Conservation (phyloP, 768 basidiomycete species). For the Pisolithus microcarpus region DNA sequence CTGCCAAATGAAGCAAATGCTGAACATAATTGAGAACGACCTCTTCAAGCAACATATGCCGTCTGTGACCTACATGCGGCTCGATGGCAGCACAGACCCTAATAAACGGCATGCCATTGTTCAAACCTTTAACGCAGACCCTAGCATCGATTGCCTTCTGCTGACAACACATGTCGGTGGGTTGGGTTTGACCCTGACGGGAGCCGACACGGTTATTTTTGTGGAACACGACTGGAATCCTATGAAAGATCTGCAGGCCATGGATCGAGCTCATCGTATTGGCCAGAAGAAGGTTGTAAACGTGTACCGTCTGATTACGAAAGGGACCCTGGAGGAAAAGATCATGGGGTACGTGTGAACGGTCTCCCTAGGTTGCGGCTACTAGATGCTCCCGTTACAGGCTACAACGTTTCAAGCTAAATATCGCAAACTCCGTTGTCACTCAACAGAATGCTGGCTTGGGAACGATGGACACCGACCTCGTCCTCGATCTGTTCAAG, state of each 20-base stretch:
- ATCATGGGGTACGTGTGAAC: constrained; percentile 85
- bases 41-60: constrained; percentile 92
- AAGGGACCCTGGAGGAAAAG: constrained; percentile 96
- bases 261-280: constrained; percentile 97
- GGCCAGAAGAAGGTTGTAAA: constrained; percentile 99
- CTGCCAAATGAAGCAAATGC: constrained; percentile 99
- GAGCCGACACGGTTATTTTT: constrained; percentile 98
- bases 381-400: constrained; percentile 34
- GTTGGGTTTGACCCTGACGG: constrained; percentile 90
- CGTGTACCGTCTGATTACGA: constrained; percentile 94
- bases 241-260: constrained; percentile 98
- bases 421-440: constrained; percentile 94
- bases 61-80: constrained; percentile 94
- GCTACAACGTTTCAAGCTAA: constrained; percentile 96
- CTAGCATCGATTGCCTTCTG: constrained; percentile 92
- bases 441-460: constrained; percentile 96
- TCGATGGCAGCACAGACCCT: constrained; percentile 89
- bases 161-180: constrained; percentile 97
- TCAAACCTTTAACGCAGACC: constrained; percentile 96
- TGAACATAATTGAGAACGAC: constrained; percentile 93
- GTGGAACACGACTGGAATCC: constrained; percentile 99
- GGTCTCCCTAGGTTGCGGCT: neutral
- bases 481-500: constrained; percentile 89
- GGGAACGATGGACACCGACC: constrained; percentile 93
- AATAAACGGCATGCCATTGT: constrained; percentile 95